Percentiles rank a stretch among this genome's conserved stretches.
Evolutionary conservation across 768 basidiomycete species (phyloP).

Genomic region (Lentinula sp.): DNA sequence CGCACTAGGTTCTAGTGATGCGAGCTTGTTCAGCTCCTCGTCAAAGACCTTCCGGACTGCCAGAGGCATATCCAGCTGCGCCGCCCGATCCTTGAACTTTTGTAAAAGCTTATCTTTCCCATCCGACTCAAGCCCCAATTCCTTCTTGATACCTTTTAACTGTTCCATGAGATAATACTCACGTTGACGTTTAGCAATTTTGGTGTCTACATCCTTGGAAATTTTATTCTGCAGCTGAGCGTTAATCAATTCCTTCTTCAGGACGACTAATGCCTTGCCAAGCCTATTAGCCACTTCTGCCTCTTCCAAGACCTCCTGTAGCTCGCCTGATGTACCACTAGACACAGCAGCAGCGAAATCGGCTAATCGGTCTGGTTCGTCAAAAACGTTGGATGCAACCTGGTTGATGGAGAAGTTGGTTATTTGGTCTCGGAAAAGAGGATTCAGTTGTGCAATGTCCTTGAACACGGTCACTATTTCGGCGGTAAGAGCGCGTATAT

Average conservation of each 20-base stretch:
- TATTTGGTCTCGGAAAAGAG: constrained; percentile 97
- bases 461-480: constrained; percentile 98
- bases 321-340: constrained; percentile 84
- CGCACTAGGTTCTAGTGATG: constrained; percentile 84
- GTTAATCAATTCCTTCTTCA: constrained; percentile 98
- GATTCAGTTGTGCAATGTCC: constrained; percentile 95
- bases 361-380: constrained; percentile 94
- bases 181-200: constrained; percentile 89
- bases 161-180: constrained; percentile 98
- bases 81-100: constrained; percentile 85
- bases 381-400: constrained; percentile 88
- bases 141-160: constrained; percentile 93
- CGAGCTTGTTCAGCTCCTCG: constrained; percentile 88
- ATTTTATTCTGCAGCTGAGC: constrained; percentile 93
- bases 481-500: constrained; percentile 92
- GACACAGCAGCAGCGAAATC: constrained; percentile 97
- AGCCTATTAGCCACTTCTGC: constrained; percentile 83
- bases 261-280: constrained; percentile 82
- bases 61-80: constrained; percentile 81
- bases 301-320: constrained; percentile 91
- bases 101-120: constrained; percentile 93
- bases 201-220: constrained; percentile 86
- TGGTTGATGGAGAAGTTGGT: constrained; percentile 95
- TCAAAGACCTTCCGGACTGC: constrained; percentile 91
- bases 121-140: constrained; percentile 91